Evolutionary conservation across 768 basidiomycete genomes (phyloP), one percentile per base, ranked within the genome.

Genomic region (Lentinula lateritia): DNA sequence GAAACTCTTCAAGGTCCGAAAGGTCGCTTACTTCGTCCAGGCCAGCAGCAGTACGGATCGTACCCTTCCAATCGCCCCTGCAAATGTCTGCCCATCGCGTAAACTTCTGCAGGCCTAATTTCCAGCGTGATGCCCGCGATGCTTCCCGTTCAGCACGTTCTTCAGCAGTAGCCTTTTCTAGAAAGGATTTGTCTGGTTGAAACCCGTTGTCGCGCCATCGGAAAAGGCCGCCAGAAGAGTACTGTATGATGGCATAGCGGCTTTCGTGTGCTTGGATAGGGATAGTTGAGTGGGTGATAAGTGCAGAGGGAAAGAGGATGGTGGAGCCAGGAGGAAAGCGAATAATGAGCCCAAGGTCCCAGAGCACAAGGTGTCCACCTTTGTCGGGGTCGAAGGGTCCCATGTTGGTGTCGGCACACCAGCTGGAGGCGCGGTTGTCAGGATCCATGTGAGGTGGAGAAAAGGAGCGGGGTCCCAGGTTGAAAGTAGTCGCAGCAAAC

Each of bases 141-240:
- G 6, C 15, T n/a, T 45, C 43, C 10, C 43, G 43, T 18, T 45
- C n/a, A 13, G 15, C 6, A 5, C 10, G n/a, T n/a, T 16, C 15
- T 16, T 13, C 13, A 45, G 43, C 7, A 2, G 15, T 45, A 45
- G 43, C 43, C 6, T 13, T 16, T 7, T 13, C 10, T 6, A 45
- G 6, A 18, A 45, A 45, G 2, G 43, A 13, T 9, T 45, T 45
- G 43, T 45, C 43, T n/a, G 54, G 8, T 38, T 56, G 34, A 20
- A 56, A 56, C 28, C 68, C 69, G 53, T 67, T 66, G 1, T 60
- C 32, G 3, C 63, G 65, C 66, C 67, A 70, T 7, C 69, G 63
- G 59, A 68, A 66, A 3, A 70, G 41, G 9, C 66, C 66, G 5
- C 69, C 69, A 6, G 69, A 66, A 20, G 63, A 54, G 54, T 68